These are phyloP conservation scores for Beauveria pseudobassiana DNA, from an alignment of 2,329 filamentous ascomycete genomes.

Conservation along the genomic window DNA sequence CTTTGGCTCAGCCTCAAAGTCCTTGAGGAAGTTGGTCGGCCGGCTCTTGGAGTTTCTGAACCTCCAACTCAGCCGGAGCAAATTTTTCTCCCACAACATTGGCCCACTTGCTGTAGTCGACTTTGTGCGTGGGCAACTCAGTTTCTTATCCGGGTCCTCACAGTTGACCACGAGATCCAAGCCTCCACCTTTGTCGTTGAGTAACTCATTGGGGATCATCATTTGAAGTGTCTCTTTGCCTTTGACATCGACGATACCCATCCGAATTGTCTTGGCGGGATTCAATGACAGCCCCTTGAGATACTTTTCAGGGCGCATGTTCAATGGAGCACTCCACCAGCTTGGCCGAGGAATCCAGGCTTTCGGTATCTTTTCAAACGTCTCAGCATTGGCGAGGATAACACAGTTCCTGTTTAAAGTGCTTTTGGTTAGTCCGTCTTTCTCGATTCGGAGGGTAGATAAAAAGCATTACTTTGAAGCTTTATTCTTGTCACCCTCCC, in stretches of 20 bases:
- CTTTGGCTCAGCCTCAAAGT: not conserved
- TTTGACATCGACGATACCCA: not conserved
- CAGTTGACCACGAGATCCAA: not conserved
- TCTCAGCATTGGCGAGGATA: not conserved
- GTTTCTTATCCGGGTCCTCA: not conserved
- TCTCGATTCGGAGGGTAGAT: not conserved
- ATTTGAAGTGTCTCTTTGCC: not conserved
- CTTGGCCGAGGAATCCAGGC: not conserved
- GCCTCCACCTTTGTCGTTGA: not conserved
- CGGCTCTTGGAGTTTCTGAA: not conserved
- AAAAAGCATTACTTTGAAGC: not conserved
- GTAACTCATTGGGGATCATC: not conserved
- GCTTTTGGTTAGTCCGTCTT: not conserved
- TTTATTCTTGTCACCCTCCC: not conserved
- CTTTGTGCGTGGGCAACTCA: not conserved
- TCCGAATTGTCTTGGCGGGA: not conserved
- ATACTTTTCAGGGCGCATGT: not conserved
- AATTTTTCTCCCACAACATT: not conserved
- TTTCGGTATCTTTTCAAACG: not conserved
- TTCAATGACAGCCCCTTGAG: not conserved
- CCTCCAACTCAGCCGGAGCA: not conserved
- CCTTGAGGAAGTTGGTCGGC: not conserved
- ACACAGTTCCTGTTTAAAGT: not conserved
- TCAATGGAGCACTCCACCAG: not conserved
- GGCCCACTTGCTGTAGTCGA: not conserved